A percentile compares a stretch with the other conserved stretches of the same genome.
Conservation (phyloP, 345 rosid genomes). For the Raphanus raphanistrum region DNA sequence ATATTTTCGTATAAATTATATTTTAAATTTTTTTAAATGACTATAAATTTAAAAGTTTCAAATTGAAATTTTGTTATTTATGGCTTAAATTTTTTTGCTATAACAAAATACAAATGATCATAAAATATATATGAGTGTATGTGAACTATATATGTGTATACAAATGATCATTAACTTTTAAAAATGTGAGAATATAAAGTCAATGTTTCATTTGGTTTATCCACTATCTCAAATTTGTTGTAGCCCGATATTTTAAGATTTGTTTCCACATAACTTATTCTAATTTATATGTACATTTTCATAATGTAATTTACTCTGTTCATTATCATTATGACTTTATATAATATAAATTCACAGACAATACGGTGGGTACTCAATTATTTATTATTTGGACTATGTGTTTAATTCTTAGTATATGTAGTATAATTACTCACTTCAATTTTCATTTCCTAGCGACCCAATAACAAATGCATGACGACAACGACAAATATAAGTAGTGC, state of each 20-base stretch:
- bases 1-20: too few relatives aligned
- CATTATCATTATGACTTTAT: neutral
- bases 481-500: neutral
- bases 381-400: neutral
- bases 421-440: neutral
- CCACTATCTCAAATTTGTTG: neutral
- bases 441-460: conserved; percentile 6
- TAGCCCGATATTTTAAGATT: neutral
- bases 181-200: neutral
- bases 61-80: too few relatives aligned
- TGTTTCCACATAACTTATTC: neutral
- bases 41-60: too few relatives aligned
- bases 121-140: too few relatives aligned
- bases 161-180: too few relatives aligned
- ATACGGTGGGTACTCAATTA: conserved; percentile 1
- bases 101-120: too few relatives aligned
- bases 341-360: neutral
- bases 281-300: neutral
- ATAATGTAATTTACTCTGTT: neutral
- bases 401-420: neutral
- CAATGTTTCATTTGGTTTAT: neutral
- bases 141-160: too few relatives aligned
- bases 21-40: too few relatives aligned
- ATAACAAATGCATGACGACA: conserved; percentile 7
- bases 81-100: too few relatives aligned